phyloP scores from a whole-genome alignment of 179 eudicot species.

The Spergularia azorica region DNA sequence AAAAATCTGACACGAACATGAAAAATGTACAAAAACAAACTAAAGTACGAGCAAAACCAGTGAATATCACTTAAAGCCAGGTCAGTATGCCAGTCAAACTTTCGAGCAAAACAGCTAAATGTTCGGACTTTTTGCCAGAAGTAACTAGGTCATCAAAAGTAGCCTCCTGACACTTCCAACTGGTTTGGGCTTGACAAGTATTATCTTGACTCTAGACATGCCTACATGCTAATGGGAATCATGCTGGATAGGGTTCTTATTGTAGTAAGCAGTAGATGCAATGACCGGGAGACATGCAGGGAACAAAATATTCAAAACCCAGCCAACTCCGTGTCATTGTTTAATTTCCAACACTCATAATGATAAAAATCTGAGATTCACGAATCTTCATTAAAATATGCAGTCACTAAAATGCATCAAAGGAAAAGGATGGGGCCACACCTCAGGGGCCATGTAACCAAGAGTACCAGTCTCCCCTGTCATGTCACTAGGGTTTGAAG shows the following conservation, averaged over 20 bases:
- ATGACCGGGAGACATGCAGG: neutral
- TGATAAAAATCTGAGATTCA: neutral
- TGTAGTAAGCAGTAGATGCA: neutral
- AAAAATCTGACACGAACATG: too few relatives aligned
- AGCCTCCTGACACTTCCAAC: neutral
- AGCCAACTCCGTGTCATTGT: neutral
- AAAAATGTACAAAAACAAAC: too few relatives aligned
- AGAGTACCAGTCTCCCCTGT: conserved; percentile 99
- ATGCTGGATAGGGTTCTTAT: neutral
- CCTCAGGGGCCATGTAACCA: conserved; percentile 99
- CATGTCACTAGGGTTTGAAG: conserved; percentile 97
- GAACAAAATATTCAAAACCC: neutral
- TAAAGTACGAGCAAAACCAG: neutral
- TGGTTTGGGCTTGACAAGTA: neutral
- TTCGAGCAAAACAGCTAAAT: conserved; percentile 1
- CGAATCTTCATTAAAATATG: neutral
- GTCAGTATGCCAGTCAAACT: too few relatives aligned
- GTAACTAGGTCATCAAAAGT: neutral
- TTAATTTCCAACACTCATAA: neutral
- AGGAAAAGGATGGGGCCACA: conserved; percentile 25
- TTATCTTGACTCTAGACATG: neutral
- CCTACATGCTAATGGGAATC: conserved; percentile 6
- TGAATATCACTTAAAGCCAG: neutral
- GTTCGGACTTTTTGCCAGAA: neutral
- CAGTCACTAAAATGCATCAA: neutral